Percentiles rank a stretch among this genome's conserved stretches.
These are phyloP conservation scores for Prunus fruticosa DNA, from an alignment of 306 rosid species.

Conservation along the genomic window DNA sequence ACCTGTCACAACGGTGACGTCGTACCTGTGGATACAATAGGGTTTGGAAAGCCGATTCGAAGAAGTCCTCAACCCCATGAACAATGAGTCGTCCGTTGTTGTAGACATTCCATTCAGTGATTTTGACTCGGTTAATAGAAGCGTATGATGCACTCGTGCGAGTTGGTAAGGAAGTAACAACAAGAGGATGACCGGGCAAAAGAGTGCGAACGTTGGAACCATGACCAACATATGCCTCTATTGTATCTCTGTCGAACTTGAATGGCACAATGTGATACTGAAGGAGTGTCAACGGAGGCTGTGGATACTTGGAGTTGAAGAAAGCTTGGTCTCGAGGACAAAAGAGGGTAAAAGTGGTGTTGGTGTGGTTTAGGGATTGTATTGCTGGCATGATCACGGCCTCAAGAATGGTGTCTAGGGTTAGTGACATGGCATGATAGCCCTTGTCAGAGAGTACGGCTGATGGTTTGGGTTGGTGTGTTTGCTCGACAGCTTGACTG, in stretches of 20 bases:
- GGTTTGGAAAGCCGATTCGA: conserved; percentile 1
- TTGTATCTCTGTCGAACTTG: background rate
- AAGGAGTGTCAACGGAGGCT: background rate
- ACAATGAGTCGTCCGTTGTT: background rate
- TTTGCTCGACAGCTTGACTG: background rate
- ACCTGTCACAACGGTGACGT: background rate
- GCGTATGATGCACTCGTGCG: background rate
- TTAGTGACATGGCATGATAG: background rate
- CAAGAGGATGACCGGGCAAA: conserved; percentile 3
- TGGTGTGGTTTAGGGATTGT: background rate
- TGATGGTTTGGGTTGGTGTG: background rate
- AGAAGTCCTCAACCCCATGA: conserved; percentile 13
- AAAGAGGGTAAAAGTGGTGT: background rate
- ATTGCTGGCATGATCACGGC: no score
- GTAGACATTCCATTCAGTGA: conserved; percentile 1
- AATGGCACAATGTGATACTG: background rate
- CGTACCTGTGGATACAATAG: background rate
- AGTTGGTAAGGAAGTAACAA: background rate
- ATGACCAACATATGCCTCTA: background rate
- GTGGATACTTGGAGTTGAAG: conserved; percentile 3
- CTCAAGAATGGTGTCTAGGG: background rate
- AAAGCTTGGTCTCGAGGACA: background rate
- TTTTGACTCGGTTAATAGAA: background rate
- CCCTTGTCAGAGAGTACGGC: background rate
- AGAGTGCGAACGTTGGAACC: conserved; percentile 8